Percentiles rank a stretch among this genome's conserved stretches.
Conservation (phyloP, 1,284 basidiomycete species). For the Peniophora sp. region DNA sequence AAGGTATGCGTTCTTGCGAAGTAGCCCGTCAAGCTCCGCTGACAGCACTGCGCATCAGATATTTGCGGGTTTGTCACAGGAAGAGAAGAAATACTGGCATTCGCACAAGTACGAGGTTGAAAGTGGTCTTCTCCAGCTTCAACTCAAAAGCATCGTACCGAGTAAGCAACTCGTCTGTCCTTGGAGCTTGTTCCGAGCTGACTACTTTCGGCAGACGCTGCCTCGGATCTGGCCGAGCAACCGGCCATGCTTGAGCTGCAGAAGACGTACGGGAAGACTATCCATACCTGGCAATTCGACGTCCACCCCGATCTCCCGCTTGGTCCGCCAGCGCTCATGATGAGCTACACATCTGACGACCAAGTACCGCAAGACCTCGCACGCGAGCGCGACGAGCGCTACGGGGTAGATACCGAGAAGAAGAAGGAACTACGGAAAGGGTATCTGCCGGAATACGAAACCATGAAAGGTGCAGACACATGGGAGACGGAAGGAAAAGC, state of each 20-base stretch:
- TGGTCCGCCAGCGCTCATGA: slow-evolving; percentile 40
- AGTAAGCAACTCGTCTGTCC: slow-evolving; percentile 17
- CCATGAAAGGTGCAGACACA: slow-evolving; percentile 26
- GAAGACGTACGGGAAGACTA: slow-evolving; percentile 44
- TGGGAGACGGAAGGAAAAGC: slow-evolving; percentile 27
- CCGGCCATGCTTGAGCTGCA: slow-evolving; percentile 40
- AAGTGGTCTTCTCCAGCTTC: slow-evolving; percentile 37
- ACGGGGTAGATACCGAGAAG: slow-evolving; percentile 25
- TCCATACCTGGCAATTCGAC: slow-evolving; percentile 41
- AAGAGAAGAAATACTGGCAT: slow-evolving; percentile 46
- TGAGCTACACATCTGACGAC: slow-evolving; percentile 31
- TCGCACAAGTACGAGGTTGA: slow-evolving; percentile 36
- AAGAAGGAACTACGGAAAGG: slow-evolving; percentile 26
- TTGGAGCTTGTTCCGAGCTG: neutral
- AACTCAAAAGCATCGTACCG: slow-evolving; percentile 31
- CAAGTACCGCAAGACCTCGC: slow-evolving; percentile 27
- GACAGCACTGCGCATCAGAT: slow-evolving; percentile 12
- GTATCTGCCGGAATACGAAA: slow-evolving; percentile 32
- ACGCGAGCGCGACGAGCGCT: slow-evolving; percentile 25
- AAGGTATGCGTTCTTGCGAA: slow-evolving; percentile 14
- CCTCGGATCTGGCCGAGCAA: slow-evolving; percentile 33
- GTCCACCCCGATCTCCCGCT: slow-evolving; percentile 37
- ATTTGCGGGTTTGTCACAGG: slow-evolving; percentile 31
- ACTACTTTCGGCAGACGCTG: slow-evolving; percentile 14
- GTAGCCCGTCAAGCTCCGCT: neutral